Evolutionary conservation across 1,139 yeast species (phyloP).

Genomic region (Candida sanyaensis): DNA sequence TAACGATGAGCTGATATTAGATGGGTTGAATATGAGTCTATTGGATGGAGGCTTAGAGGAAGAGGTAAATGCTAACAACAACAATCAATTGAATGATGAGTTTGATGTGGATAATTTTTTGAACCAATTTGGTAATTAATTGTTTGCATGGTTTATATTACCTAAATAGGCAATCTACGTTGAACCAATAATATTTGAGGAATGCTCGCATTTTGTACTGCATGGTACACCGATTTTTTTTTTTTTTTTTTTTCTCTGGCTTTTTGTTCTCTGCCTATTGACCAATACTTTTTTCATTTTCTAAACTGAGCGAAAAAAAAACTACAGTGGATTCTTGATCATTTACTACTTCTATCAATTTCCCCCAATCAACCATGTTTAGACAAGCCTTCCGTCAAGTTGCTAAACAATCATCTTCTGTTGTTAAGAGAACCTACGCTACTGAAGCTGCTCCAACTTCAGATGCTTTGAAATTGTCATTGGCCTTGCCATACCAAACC

Average conservation of each 20-base stretch:
- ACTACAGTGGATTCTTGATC: neutral
- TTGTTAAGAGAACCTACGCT: conserved; percentile 82
- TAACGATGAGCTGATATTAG: conserved; percentile 45
- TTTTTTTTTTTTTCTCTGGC: neutral
- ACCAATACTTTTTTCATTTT: conserved; percentile 2
- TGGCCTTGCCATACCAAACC: conserved; percentile 87
- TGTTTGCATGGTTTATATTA: conserved; percentile 11
- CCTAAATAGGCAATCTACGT: conserved; percentile 31
- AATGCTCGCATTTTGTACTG: conserved; percentile 7
- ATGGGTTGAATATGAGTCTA: conserved; percentile 46
- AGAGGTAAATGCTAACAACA: conserved; percentile 17
- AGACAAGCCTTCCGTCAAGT: conserved; percentile 69
- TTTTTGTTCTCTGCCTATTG: neutral
- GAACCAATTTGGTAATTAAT: conserved; percentile 42
- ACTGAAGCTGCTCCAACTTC: conserved; percentile 76
- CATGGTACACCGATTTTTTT: neutral
- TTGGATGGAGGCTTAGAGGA: conserved; percentile 37
- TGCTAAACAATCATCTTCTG: conserved; percentile 62
- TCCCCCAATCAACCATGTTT: conserved; percentile 48
- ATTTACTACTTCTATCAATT: neutral
- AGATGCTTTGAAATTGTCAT: conserved; percentile 82
- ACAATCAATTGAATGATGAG: conserved; percentile 27
- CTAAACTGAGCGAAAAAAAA: conserved; percentile 5
- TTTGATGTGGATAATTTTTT: conserved; percentile 51
- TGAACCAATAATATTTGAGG: conserved; percentile 29